Conservation (phyloP, 2,329 filamentous ascomycete species). For the Aspergillus tanneri region DNA sequence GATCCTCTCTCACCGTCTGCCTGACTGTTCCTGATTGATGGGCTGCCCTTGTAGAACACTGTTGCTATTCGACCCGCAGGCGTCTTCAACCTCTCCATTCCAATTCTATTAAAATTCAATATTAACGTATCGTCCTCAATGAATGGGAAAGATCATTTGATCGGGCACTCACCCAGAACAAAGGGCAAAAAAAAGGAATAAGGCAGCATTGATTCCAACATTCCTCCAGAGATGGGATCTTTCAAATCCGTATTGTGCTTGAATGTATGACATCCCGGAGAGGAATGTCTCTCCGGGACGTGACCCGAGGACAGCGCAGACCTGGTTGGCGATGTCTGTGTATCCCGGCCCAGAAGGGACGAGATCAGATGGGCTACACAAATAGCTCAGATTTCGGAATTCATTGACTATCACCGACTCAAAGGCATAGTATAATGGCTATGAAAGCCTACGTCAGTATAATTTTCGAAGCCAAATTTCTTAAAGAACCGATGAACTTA, state of each 20-base stretch:
- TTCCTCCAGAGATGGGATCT: slow-evolving; percentile 4
- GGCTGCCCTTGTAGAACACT: slow-evolving; percentile 1
- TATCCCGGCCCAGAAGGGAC: slow-evolving; percentile 3
- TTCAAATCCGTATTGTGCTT: slow-evolving; percentile 2
- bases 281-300: not conserved
- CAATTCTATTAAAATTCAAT: not conserved
- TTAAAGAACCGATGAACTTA: slow-evolving; percentile 57
- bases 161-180: not conserved
- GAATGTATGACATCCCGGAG: slow-evolving; percentile 1
- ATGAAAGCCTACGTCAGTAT: not conserved
- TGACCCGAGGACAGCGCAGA: slow-evolving; percentile 4
- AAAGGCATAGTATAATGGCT: slow-evolving; percentile 10
- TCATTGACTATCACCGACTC: slow-evolving; percentile 9
- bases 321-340: not conserved
- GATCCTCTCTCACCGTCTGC: not conserved
- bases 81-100: slow-evolving; percentile 5
- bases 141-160: not conserved
- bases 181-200: slow-evolving; percentile 5
- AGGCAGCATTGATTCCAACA: slow-evolving; percentile 4
- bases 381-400: not conserved
- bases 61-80: slow-evolving; percentile 6
- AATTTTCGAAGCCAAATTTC: not conserved
- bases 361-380: slow-evolving; percentile 1
- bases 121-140: too few relatives aligned
- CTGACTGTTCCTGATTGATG: not conserved